Percentiles rank a stretch among this genome's conserved stretches.
Evolutionary conservation across 805 yeast genomes (phyloP).

Genomic region (Spathaspora passalidarum): DNA sequence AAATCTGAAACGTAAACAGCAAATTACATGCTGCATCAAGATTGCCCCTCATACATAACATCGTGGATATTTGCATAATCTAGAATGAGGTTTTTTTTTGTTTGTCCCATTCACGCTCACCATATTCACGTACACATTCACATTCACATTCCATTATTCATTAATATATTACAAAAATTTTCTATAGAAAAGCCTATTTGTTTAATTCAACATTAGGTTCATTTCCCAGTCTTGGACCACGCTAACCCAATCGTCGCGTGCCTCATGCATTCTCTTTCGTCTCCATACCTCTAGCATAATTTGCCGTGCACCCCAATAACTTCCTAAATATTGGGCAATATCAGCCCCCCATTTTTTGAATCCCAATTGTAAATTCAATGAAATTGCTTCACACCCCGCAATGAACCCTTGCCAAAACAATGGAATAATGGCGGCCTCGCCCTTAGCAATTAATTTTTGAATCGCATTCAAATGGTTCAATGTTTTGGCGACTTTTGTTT

Average conservation of each 20-base stretch:
- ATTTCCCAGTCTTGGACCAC: conserved; percentile 83
- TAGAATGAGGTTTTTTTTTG: no score
- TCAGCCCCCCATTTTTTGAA: conserved; percentile 74
- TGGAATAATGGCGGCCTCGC: conserved; percentile 64
- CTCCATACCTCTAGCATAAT: conserved; percentile 87
- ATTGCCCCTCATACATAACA: no score
- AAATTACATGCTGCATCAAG: no score
- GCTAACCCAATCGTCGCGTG: conserved; percentile 70
- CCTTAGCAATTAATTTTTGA: conserved; percentile 53
- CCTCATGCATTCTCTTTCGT: conserved; percentile 57
- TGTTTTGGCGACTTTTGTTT: conserved; percentile 58
- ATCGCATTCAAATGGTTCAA: conserved; percentile 62
- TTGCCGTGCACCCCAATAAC: conserved; percentile 83
- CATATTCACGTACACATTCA: no score
- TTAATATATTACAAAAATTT: background rate
- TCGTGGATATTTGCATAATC: no score
- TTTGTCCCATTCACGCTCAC: no score
- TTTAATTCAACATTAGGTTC: conserved; percentile 66
- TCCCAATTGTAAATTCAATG: conserved; percentile 55
- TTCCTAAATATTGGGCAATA: conserved; percentile 54
- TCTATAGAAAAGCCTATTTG: background rate
- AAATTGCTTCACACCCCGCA: conserved; percentile 77
- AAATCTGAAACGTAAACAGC: no score
- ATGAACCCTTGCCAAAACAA: conserved; percentile 87
- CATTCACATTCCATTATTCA: no score